Evolutionary conservation across 192 early-diverging fungal genomes (phyloP), one percentile per base, ranked within the genome.

Genomic region (Mortierella claussenii): DNA sequence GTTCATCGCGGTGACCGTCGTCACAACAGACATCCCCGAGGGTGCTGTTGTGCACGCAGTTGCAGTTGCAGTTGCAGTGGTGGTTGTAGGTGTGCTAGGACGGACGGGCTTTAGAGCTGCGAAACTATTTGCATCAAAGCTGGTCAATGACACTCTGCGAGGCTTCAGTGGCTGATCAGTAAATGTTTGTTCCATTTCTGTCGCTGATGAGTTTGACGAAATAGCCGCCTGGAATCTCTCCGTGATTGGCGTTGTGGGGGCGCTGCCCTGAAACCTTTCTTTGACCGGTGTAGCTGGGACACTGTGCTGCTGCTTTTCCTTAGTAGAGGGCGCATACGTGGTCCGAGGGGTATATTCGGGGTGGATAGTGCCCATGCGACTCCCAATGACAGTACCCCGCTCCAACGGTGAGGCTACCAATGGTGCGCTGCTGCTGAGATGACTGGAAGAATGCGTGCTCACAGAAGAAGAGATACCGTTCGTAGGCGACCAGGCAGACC

Each of bases 81-180:
- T 21, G 7, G 64, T 56, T 12, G 60, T 50, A 1, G 63, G 23
- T 6, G 54, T 2, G 32, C n/a, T n/a, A n/a, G 69, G 24, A 26
- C 53, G 36, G 15, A 71, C 54, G 1, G 69, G 54, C 46, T 76
- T 76, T 30, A 76, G 42, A 1, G 71, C 63, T 5, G 71, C 60
- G 6, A 76, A 36, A 27, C 63, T 67, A 42, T 55, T 67, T 8
- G 64, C 50, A 55, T 76, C 71, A 50, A 76, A 76, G 23, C 58
- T 67, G 8, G 71, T 53, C 12, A 76, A 49, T 5, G 71, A 76
- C 1, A 76, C 64, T 23, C 71, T 48, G 10, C 71, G 71, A 26
- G 21, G 28, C 28, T 58, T 36, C 3, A 50, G 34, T n/a, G 30
- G 31, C 13, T 45, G 55, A 18, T 50, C 46, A 6, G 27, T 5